Conservation (phyloP, 129 eudicot genomes). For the Helianthus tuberosus region DNA sequence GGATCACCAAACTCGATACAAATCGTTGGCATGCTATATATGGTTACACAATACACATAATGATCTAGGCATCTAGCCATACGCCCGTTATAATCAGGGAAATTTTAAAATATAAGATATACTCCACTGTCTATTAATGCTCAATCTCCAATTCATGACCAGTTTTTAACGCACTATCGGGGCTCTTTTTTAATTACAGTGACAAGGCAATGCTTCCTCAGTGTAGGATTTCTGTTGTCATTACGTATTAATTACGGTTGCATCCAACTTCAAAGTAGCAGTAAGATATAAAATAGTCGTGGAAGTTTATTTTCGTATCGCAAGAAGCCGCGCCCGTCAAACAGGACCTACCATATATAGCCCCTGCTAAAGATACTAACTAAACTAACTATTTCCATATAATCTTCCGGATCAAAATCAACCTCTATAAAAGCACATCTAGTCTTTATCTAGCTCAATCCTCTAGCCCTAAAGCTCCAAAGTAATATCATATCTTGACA, state of each 20-base stretch:
- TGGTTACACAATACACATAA: not conserved
- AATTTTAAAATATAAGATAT: not conserved
- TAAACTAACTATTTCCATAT: slow-evolving; percentile 1
- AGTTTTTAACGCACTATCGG: not conserved
- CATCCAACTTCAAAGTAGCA: slow-evolving; percentile 20
- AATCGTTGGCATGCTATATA: not conserved
- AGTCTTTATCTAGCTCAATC: slow-evolving; percentile 6
- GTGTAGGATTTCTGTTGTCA: not conserved
- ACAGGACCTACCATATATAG: slow-evolving; percentile 12
- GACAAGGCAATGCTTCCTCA: not conserved
- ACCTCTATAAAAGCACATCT: not conserved
- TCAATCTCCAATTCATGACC: not conserved
- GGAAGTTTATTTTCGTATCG: slow-evolving; percentile 3
- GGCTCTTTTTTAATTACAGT: not conserved
- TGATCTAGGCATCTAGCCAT: too few species aligned
- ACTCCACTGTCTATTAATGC: not conserved
- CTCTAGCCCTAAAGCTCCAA: slow-evolving; percentile 6
- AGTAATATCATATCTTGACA: not conserved
- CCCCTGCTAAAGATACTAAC: slow-evolving; percentile 5
- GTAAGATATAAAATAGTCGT: not conserved
- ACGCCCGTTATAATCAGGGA: not conserved
- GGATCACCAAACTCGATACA: not conserved
- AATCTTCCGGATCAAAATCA: not conserved
- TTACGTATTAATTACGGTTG: too few species aligned
- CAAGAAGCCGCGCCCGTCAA: not conserved